A percentile compares a stretch with the other conserved stretches of the same genome.
These are phyloP conservation scores for Ceriops tagal DNA, from an alignment of 345 rosid species.

Conservation along the genomic window DNA sequence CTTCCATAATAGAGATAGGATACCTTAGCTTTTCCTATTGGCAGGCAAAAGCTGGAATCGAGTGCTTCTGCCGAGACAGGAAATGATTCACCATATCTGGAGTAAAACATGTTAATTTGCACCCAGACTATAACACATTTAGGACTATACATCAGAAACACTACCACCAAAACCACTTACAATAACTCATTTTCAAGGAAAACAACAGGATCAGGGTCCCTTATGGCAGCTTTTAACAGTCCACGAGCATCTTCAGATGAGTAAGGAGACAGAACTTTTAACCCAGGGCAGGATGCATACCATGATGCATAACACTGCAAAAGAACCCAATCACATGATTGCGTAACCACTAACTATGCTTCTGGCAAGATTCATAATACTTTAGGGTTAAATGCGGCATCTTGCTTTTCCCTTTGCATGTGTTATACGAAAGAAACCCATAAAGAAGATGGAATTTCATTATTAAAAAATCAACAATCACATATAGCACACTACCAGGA, in stretches of 20 bases:
- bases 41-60: constrained; percentile 90
- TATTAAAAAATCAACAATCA: too few species aligned
- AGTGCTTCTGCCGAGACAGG: constrained; percentile 86
- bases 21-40: constrained; percentile 97
- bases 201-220: constrained; percentile 95
- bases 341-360: background rate
- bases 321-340: constrained; percentile 9
- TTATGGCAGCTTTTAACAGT: constrained; percentile 85
- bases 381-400: background rate
- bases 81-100: constrained; percentile 87
- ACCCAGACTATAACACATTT: background rate
- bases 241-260: constrained; percentile 93
- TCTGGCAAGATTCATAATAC: background rate
- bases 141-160: background rate
- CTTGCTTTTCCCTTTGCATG: background rate
- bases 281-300: constrained; percentile 84
- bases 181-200: constrained; percentile 92
- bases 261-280: constrained; percentile 80
- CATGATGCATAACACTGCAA: constrained; percentile 92
- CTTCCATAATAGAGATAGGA: background rate
- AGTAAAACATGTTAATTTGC: constrained; percentile 14
- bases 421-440: too few species aligned
- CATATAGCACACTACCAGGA: too few species aligned
- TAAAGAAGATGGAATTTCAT: too few species aligned
- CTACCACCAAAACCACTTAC: constrained; percentile 42